phyloP scores from a whole-genome alignment of 2,329 filamentous ascomycete genomes.

The Amphichorda felina region DNA sequence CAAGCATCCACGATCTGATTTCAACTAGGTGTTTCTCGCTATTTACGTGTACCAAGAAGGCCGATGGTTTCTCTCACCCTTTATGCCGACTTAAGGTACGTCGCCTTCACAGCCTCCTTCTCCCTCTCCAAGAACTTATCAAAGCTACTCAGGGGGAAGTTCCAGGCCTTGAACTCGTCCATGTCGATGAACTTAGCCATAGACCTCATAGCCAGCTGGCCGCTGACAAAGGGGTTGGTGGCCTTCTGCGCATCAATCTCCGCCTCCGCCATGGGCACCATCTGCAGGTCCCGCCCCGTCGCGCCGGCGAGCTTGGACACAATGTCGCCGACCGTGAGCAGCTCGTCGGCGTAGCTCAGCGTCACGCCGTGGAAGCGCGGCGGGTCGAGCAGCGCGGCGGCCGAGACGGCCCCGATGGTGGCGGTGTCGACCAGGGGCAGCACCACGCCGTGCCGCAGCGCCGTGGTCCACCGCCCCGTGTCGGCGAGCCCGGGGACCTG shows the following conservation, averaged over 20 bases:
- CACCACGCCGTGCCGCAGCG: constrained; percentile 18
- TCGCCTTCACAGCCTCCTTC: constrained; percentile 16
- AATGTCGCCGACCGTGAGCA: constrained; percentile 21
- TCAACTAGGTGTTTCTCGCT: too few relatives aligned
- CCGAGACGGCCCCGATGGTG: constrained; percentile 33
- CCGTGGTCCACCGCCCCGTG: constrained; percentile 23
- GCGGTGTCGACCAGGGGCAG: constrained; percentile 31
- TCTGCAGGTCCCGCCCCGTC: constrained; percentile 20
- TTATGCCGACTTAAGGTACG: constrained; percentile 9
- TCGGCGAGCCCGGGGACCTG: constrained; percentile 23
- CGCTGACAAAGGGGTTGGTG: constrained; percentile 23
- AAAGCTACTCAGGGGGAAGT: constrained; percentile 28
- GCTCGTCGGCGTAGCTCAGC: constrained; percentile 28
- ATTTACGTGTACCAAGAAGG: too few relatives aligned
- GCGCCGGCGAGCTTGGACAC: constrained; percentile 21
- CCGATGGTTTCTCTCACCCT: too few relatives aligned
- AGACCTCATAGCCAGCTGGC: constrained; percentile 21
- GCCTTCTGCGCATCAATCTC: constrained; percentile 22
- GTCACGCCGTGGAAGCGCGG: constrained; percentile 24
- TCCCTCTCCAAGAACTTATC: constrained; percentile 28
- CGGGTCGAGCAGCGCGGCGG: constrained; percentile 28
- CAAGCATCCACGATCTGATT: too few relatives aligned
- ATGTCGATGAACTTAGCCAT: constrained; percentile 23
- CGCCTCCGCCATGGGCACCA: constrained; percentile 24
- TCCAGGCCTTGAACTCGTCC: constrained; percentile 20